Base-by-base conservation (phyloP, 1,284 basidiomycete genomes). In the Phylloporus gajari region DNA sequence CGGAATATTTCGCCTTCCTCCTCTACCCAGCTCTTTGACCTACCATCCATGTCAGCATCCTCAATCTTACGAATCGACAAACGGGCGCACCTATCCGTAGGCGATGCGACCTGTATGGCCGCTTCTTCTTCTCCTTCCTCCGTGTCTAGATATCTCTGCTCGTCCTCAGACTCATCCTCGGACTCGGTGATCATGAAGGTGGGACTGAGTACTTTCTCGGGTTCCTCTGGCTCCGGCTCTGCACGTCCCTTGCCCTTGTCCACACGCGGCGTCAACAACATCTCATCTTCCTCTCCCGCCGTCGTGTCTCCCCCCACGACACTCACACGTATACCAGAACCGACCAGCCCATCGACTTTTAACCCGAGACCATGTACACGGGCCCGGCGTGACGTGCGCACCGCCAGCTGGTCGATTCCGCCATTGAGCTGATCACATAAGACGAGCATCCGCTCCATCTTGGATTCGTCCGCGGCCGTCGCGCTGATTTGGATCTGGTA, bases 1-100 rank as follows among this genome's bases (percentile, higher is more conserved):
- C 96, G 87, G 85, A 98, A 98, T 44, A 98, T 93, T 82, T 98
- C 96, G 2, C 94, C 95, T 78, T 96, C 95, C 78, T 96, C 95
- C 75, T 91, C 93, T 1, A 96, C 93, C 92, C 94, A 94, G 68
- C 86, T 91, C 75, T 89, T 88, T 56, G 92, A 94, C 68, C 93
- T 93, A 51, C 9, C 42, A 44, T 21, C 51, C 8, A 12, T 32
- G 11, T 25, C 25, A 21, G 66, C 25, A 51, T 25, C 35, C 35
- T 5, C 35, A 35, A 35, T 35, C 35, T 35, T 35, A 35, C 44
- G 40, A 56, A 53, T 27, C 71, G 62, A 66, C 51, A 30, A 35
- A 60, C 67, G 62, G n/a, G 82, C 88, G 76, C 62, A 93, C 91
- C 89, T 82, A 76, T 91, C 87, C 13, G 83, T 90, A 4, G 91